Conservation (phyloP, 2,329 filamentous ascomycete genomes). For the Coniochaeta sp. region DNA sequence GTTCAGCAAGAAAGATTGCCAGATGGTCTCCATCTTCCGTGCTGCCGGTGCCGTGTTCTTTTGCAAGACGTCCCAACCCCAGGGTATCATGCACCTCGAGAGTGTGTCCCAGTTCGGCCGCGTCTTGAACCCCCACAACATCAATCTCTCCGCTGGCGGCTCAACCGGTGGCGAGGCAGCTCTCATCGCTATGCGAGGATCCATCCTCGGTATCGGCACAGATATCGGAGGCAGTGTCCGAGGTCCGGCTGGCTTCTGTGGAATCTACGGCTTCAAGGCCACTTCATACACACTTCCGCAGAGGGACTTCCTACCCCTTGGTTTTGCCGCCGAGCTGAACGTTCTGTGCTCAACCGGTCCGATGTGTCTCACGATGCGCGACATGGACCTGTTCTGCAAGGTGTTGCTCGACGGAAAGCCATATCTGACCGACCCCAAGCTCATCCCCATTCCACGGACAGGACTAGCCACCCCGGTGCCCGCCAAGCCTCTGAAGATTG, state of each 20-base stretch:
- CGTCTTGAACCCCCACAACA: conserved; percentile 1
- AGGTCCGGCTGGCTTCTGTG: background rate
- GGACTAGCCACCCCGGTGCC: conserved; percentile 16
- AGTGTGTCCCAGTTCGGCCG: background rate
- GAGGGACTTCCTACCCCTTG: conserved; percentile 15
- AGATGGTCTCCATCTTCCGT: conserved; percentile 9
- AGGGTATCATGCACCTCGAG: conserved; percentile 6
- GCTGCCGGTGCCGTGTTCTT: conserved; percentile 11
- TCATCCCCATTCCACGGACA: conserved; percentile 22
- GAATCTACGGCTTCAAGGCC: conserved; percentile 19
- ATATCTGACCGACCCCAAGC: conserved; percentile 18
- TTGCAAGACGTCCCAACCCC: conserved; percentile 13
- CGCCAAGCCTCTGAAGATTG: conserved; percentile 28
- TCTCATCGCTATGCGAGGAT: background rate
- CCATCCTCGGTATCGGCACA: background rate
- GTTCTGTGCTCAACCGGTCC: conserved; percentile 26
- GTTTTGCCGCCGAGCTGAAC: conserved; percentile 24
- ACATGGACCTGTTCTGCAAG: conserved; percentile 26
- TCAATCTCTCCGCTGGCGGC: conserved; percentile 1
- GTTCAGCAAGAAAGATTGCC: conserved; percentile 7
- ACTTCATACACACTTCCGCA: conserved; percentile 17
- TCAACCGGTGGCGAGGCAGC: background rate
- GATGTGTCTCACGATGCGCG: conserved; percentile 23
- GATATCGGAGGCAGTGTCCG: background rate
- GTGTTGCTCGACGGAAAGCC: conserved; percentile 17